Conservation (phyloP, 1,284 basidiomycete genomes). For the Rhodotorula sp. region DNA sequence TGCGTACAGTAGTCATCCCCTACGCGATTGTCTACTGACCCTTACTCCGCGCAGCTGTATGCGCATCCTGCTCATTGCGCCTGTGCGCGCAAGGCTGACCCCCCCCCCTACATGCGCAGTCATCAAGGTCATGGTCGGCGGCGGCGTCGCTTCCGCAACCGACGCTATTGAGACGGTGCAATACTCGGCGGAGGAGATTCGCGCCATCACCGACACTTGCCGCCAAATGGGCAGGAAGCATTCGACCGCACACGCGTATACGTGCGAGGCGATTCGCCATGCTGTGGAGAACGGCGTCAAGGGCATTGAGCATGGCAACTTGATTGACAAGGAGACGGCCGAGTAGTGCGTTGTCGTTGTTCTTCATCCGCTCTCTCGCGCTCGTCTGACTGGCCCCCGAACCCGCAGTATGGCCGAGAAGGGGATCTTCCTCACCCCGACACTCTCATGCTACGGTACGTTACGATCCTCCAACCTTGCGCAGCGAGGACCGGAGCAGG, state of each 20-base stretch:
- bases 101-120: neutral
- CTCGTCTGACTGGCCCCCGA: neutral
- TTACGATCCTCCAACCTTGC: too few species aligned
- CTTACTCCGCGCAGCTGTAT: neutral
- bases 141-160: constrained; percentile 57
- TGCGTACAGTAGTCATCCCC: constrained; percentile 28
- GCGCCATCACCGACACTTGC: constrained; percentile 57
- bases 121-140: constrained; percentile 57
- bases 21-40: neutral
- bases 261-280: constrained; percentile 53
- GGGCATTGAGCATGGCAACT: constrained; percentile 58
- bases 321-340: constrained; percentile 49
- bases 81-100: too few species aligned
- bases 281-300: constrained; percentile 49
- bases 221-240: constrained; percentile 54
- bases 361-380: too few species aligned
- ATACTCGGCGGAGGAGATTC: constrained; percentile 57
- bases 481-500: too few species aligned
- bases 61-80: neutral
- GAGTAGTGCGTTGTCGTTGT: constrained; percentile 18
- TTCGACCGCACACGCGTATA: constrained; percentile 54
- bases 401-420: constrained; percentile 51
- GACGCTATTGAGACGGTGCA: constrained; percentile 59
- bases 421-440: constrained; percentile 57
- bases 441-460: constrained; percentile 39